Percentiles rank a stretch among this genome's conserved stretches.
phyloP scores from a whole-genome alignment of 176 grass and related monocot species.

The Phoenix dactylifera region DNA sequence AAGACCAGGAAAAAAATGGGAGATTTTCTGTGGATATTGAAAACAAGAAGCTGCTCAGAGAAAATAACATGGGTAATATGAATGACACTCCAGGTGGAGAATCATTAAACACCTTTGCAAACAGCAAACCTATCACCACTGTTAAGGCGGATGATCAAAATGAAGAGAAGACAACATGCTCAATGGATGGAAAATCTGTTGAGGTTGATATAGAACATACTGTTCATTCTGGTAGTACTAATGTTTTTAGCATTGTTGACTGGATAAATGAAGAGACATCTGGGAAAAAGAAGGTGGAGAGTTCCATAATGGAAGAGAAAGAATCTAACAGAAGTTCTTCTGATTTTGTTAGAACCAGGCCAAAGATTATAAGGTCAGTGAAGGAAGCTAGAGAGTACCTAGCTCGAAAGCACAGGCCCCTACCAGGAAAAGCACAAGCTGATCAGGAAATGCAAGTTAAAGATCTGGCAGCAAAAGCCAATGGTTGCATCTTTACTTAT shows the following conservation, averaged over 20 bases:
- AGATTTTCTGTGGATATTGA: conserved; percentile 1
- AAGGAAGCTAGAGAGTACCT: conserved; percentile 20
- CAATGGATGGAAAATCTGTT: not conserved
- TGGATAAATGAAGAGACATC: not conserved
- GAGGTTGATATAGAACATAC: not conserved
- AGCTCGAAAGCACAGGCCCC: not conserved
- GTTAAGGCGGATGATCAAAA: not conserved
- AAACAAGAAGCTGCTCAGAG: not conserved
- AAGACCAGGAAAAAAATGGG: not conserved
- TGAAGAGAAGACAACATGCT: not conserved
- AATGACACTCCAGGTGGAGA: not conserved
- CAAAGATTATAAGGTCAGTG: conserved; percentile 22
- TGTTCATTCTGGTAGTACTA: not conserved
- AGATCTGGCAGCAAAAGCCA: not conserved
- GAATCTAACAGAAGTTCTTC: conserved; percentile 6
- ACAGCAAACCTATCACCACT: not conserved
- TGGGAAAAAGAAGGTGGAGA: not conserved
- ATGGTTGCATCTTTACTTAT: not conserved
- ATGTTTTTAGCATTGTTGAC: not conserved
- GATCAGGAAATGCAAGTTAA: not conserved
- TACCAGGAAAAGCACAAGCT: not conserved
- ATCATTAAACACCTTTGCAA: not conserved
- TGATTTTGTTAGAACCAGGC: not conserved
- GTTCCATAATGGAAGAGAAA: not conserved
- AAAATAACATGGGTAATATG: not conserved